Base-by-base conservation (phyloP, 2,329 filamentous ascomycete genomes). In the Aureobasidium musti region DNA sequence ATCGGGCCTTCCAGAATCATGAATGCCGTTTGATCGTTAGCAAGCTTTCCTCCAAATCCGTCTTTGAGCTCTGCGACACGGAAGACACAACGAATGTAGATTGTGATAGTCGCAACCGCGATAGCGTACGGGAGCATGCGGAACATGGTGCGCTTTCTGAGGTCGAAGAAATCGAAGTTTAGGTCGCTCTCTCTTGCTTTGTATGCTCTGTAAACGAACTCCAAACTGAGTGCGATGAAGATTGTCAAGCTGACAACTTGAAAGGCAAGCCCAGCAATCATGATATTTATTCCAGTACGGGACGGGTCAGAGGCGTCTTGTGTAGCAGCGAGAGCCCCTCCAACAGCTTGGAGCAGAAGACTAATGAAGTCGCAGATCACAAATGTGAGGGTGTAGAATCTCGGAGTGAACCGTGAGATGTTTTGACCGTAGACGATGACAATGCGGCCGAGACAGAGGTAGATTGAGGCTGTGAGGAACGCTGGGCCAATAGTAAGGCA, bases 361-460 rank as follows among this genome's bases (percentile, higher is more conserved):
- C 82, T 84, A 50, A 84, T 70, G 52, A 86, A 71, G 70, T 87
- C 86, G 70, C 82, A 84, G 17, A 76, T 70, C 68, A 87, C 82
- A 74, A 88, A 87, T 56, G 86, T 81, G 72, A 82, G 81, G 17
- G 84, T 85, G 80, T 72, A 72, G 23, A 63, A 63, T 6, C 60
- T 67, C 14, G 71, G 69, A 3, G 56, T 50, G 50, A 72, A 68
- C 30, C 63, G 68, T 21, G 71, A 69, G 26, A 69, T 53, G n/a
- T 68, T 63, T 21, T 57, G 17, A 14, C 85, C 85, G 61, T 85
- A 83, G 61, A 79, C 79, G 17, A 83, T 73, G 64, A 86, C 81
- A 65, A 87, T 78, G 59, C 85, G 82, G 45, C 84, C 84, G n/a
- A 87, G 78, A 5, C 80, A 82, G 35, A 87, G 73, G 76, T 86